These are phyloP conservation scores for Candida sp. DNA, from an alignment of 1,139 yeast species.

Conservation along the genomic window DNA sequence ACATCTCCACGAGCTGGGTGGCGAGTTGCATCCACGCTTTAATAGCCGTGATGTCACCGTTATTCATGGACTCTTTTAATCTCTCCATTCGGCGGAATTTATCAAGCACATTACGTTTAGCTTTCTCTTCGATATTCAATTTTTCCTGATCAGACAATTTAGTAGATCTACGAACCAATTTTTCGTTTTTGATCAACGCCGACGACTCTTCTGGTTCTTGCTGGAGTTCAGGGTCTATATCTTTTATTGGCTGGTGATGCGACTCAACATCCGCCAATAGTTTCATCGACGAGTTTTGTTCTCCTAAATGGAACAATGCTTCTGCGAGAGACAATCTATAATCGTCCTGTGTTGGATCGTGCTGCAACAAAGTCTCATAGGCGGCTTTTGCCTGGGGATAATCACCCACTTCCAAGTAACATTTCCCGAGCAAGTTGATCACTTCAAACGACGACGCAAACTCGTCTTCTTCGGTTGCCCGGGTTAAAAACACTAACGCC, in stretches of 20 bases:
- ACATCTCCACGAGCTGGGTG: conserved; percentile 77
- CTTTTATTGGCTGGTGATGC: conserved; percentile 12
- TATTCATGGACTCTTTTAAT: conserved; percentile 50
- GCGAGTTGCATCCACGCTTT: conserved; percentile 85
- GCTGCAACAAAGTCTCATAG: conserved; percentile 52
- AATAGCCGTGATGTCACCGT: conserved; percentile 60
- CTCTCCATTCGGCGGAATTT: conserved; percentile 62
- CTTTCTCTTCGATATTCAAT: conserved; percentile 53
- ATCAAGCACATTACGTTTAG: conserved; percentile 60
- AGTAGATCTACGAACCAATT: conserved; percentile 14
- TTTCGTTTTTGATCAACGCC: conserved; percentile 21
- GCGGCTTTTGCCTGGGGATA: conserved; percentile 67
- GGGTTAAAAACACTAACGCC: conserved; percentile 64
- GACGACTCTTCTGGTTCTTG: conserved; percentile 11
- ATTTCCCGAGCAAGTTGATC: conserved; percentile 66
- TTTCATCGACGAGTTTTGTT: conserved; percentile 56
- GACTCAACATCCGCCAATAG: conserved; percentile 50
- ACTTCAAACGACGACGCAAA: conserved; percentile 43
- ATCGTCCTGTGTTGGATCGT: conserved; percentile 67
- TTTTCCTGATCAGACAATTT: conserved; percentile 56
- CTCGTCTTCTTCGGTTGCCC: conserved; percentile 39
- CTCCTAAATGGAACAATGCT: conserved; percentile 69
- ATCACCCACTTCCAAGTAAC: conserved; percentile 71
- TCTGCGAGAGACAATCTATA: conserved; percentile 80
- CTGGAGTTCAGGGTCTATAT: conserved; percentile 9